Percentiles rank a stretch among this genome's conserved stretches.
phyloP scores from a whole-genome alignment of 2,329 filamentous ascomycete genomes.

The Claviceps arundinis region DNA sequence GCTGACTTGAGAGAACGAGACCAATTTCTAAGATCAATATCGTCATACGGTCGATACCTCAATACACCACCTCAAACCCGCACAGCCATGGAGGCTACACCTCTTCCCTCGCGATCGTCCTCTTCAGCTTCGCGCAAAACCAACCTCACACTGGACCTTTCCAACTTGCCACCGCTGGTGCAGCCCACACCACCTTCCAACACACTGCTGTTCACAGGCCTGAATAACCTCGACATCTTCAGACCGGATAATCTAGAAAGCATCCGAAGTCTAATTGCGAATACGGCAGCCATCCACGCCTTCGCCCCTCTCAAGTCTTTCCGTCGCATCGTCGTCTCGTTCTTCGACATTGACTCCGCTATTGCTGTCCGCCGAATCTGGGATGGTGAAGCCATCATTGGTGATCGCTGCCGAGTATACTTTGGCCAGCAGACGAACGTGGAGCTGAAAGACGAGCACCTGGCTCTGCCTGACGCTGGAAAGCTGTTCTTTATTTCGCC shows the following conservation, averaged over 20 bases:
- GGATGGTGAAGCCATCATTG: constrained; percentile 62
- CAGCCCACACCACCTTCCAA: constrained; percentile 68
- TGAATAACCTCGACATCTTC: constrained; percentile 62
- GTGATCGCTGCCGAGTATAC: constrained; percentile 55
- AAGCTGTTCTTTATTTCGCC: constrained; percentile 64
- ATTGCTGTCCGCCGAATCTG: constrained; percentile 58
- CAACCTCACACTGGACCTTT: constrained; percentile 59
- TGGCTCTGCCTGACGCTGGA: constrained; percentile 54
- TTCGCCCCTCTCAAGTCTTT: constrained; percentile 75
- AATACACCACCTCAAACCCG: constrained; percentile 4
- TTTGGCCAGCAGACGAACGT: constrained; percentile 51
- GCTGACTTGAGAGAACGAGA: background rate
- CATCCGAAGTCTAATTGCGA: constrained; percentile 57
- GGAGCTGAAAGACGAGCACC: constrained; percentile 39
- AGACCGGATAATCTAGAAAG: constrained; percentile 57
- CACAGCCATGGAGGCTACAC: constrained; percentile 22
- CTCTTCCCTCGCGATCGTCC: constrained; percentile 28
- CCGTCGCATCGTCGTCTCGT: constrained; percentile 68
- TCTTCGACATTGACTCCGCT: constrained; percentile 56
- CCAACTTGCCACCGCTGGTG: constrained; percentile 53
- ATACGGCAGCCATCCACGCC: constrained; percentile 59
- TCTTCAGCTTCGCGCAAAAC: constrained; percentile 30
- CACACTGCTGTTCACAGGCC: constrained; percentile 74
- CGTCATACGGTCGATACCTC: background rate
- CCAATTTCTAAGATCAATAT: background rate